phyloP scores from a whole-genome alignment of 2,329 filamentous ascomycete species.

The Cadophora luteo-olivacea region DNA sequence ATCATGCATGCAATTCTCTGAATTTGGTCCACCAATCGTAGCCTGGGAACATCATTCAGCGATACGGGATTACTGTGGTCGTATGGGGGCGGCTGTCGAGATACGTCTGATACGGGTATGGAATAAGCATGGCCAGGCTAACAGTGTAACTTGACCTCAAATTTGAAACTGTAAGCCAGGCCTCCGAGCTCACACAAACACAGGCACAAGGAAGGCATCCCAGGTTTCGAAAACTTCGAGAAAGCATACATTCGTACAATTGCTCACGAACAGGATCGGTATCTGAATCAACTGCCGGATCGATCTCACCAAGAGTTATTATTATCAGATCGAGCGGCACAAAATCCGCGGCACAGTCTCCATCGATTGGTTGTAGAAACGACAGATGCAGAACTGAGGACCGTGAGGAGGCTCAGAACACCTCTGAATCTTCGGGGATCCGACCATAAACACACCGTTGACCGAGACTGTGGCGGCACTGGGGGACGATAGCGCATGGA shows the following conservation, averaged over 20 bases:
- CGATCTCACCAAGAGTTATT: neutral
- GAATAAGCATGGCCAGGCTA: neutral
- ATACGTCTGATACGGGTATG: neutral
- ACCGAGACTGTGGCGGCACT: neutral
- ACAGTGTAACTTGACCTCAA: neutral
- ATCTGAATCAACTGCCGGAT: conserved; percentile 7
- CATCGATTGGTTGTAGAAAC: neutral
- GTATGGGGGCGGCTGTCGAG: neutral
- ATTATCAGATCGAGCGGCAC: neutral
- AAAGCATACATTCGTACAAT: neutral
- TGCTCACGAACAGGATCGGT: conserved; percentile 4
- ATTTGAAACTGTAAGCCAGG: conserved; percentile 7
- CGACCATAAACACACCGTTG: conserved; percentile 15
- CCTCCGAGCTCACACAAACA: neutral
- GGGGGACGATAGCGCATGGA: neutral
- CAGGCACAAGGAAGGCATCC: conserved; percentile 1
- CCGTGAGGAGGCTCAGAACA: neutral
- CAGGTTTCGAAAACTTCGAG: neutral
- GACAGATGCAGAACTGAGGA: neutral
- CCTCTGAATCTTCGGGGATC: neutral
- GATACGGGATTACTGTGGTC: neutral
- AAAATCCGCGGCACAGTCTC: neutral
- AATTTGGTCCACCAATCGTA: neutral
- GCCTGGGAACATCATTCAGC: neutral
- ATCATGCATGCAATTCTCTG: neutral